Conservation (phyloP, 495 filamentous ascomycete genomes). For the Penicillium simplicissimum region DNA sequence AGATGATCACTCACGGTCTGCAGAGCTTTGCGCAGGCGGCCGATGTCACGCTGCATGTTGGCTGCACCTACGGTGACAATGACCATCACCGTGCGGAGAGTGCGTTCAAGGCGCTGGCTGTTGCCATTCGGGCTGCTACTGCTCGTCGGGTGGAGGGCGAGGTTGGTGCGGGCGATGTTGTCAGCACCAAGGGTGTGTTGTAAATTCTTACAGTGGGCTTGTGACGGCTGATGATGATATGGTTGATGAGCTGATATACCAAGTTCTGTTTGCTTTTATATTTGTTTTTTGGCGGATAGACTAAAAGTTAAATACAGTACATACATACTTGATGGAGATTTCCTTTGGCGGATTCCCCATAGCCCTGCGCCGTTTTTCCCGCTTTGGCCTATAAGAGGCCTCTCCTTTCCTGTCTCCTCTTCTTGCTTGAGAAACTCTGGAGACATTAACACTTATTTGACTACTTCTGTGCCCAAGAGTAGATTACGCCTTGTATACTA, state of each 20-base stretch:
- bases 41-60: constrained; percentile 89
- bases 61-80: constrained; percentile 83
- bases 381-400: too few relatives aligned
- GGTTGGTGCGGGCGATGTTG: constrained; percentile 84
- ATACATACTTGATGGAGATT: background rate
- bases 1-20: constrained; percentile 97
- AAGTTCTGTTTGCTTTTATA: background rate
- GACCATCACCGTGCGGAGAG: constrained; percentile 97
- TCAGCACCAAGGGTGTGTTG: constrained; percentile 91
- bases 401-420: too few relatives aligned
- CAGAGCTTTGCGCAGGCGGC: constrained; percentile 91
- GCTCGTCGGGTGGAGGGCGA: constrained; percentile 66
- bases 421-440: too few relatives aligned
- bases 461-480: too few relatives aligned
- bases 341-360: too few relatives aligned
- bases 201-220: constrained; percentile 16
- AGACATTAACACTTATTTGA: too few relatives aligned
- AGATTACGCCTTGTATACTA: too few relatives aligned
- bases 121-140: constrained; percentile 77
- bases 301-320: constrained; percentile 6
- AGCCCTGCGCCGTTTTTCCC: too few relatives aligned
- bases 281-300: constrained; percentile 6
- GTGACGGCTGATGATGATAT: constrained; percentile 8
- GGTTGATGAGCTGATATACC: constrained; percentile 13
- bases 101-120: constrained; percentile 94